Percentiles rank a stretch among this genome's conserved stretches.
phyloP scores from a whole-genome alignment of 2,329 filamentous ascomycete species.

The Lithohypha guttulata region DNA sequence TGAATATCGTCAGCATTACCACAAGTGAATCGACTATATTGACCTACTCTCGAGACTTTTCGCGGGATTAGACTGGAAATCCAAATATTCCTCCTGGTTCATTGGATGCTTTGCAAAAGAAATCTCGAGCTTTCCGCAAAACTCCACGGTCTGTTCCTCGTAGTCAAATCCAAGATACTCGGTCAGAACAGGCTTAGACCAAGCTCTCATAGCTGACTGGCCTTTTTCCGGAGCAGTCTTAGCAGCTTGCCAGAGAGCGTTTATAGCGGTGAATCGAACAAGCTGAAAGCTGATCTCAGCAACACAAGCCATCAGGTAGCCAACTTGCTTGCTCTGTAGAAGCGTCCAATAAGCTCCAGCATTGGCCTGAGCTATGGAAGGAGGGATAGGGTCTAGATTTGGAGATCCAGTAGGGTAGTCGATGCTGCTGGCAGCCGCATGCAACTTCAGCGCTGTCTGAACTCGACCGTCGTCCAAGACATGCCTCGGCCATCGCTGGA shows the following conservation, averaged over 20 bases:
- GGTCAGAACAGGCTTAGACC: conserved; percentile 44
- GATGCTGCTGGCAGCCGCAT: conserved; percentile 44
- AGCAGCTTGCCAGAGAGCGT: conserved; percentile 44
- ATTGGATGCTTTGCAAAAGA: conserved; percentile 30
- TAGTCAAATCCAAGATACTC: conserved; percentile 46
- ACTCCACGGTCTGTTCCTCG: conserved; percentile 42
- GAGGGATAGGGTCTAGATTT: conserved; percentile 39
- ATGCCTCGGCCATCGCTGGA: conserved; percentile 44
- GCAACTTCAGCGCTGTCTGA: conserved; percentile 46
- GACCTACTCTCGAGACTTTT: conserved; percentile 40
- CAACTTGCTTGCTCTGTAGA: conserved; percentile 43
- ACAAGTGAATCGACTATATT: too few relatives aligned
- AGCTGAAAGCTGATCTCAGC: conserved; percentile 53
- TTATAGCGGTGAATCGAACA: conserved; percentile 46
- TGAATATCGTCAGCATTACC: conserved; percentile 18
- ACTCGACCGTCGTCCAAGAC: conserved; percentile 43
- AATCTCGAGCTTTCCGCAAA: conserved; percentile 45
- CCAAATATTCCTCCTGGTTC: conserved; percentile 40
- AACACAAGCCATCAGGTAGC: conserved; percentile 54
- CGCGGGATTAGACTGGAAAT: conserved; percentile 33
- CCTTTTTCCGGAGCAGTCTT: conserved; percentile 39
- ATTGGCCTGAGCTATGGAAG: conserved; percentile 47
- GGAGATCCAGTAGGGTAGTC: conserved; percentile 30
- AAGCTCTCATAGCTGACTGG: conserved; percentile 42
- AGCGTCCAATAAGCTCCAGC: conserved; percentile 48